These are phyloP conservation scores for Bretziella fagacearum DNA, from an alignment of 2,329 filamentous ascomycete species.

Conservation along the genomic window DNA sequence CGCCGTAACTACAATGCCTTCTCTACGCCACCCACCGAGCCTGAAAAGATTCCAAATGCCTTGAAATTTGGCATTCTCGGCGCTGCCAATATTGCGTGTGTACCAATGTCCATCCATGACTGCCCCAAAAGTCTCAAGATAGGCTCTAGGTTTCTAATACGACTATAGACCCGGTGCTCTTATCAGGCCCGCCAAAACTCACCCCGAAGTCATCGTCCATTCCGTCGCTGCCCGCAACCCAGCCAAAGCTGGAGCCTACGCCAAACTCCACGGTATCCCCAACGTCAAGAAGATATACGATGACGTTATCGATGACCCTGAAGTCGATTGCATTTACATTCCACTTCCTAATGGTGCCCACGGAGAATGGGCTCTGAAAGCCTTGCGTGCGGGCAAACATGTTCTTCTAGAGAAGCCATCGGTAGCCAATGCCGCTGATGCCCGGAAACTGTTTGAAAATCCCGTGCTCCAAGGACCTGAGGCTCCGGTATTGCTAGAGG, in stretches of 20 bases:
- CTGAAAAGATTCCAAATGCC: conserved; percentile 16
- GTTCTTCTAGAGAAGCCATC: conserved; percentile 21
- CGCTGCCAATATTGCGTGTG: conserved; percentile 22
- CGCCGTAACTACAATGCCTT: conserved; percentile 5
- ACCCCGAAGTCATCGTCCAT: conserved; percentile 35
- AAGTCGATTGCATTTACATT: conserved; percentile 32
- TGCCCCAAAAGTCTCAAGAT: too few relatives aligned
- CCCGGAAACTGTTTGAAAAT: conserved; percentile 27
- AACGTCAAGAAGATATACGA: conserved; percentile 33
- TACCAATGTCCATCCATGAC: not conserved
- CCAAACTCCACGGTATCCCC: conserved; percentile 34
- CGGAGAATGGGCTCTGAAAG: conserved; percentile 29
- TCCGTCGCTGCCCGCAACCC: conserved; percentile 35
- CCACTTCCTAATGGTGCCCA: conserved; percentile 28
- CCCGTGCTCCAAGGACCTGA: conserved; percentile 21
- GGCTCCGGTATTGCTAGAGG: conserved; percentile 34
- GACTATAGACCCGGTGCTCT: conserved; percentile 24
- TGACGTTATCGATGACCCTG: conserved; percentile 22
- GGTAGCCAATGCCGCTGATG: conserved; percentile 22
- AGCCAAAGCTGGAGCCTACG: conserved; percentile 30
- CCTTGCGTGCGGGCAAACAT: conserved; percentile 32
- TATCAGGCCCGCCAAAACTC: conserved; percentile 32
- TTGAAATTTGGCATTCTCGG: conserved; percentile 27
- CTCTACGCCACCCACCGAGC: not conserved
- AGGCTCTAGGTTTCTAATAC: not conserved